Evolutionary conservation across 306 rosid genomes (phyloP).

Genomic region (Lotus japonicus): DNA sequence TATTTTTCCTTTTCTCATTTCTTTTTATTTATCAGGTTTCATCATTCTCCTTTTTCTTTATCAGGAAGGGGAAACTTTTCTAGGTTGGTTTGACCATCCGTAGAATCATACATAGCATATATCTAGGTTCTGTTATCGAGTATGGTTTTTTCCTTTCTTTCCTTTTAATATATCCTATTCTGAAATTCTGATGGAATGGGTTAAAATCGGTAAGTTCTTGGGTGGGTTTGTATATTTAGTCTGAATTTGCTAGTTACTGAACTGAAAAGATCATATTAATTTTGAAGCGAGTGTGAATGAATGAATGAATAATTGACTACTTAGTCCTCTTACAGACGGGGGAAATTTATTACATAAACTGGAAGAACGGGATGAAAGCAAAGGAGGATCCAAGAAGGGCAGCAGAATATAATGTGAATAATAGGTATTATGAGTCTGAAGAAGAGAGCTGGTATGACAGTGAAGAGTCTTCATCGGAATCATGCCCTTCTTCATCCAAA

Average conservation of each 20-base stretch:
- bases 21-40: too few relatives aligned
- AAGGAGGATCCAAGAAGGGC: slow-evolving; percentile 75
- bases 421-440: slow-evolving; percentile 46
- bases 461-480: slow-evolving; percentile 75
- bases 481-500: slow-evolving; percentile 33
- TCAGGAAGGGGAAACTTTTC: neutral
- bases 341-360: slow-evolving; percentile 89
- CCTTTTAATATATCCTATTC: too few relatives aligned
- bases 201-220: too few relatives aligned
- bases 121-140: too few relatives aligned
- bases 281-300: neutral
- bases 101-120: too few relatives aligned
- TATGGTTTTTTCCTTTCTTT: too few relatives aligned
- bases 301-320: neutral
- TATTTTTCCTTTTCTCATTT: too few relatives aligned
- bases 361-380: slow-evolving; percentile 93
- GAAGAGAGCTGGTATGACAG: slow-evolving; percentile 70
- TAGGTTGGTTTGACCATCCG: neutral
- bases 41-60: neutral
- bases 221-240: neutral
- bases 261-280: too few relatives aligned
- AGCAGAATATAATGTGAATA: slow-evolving; percentile 28
- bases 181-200: too few relatives aligned
- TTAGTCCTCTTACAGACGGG: slow-evolving; percentile 55
- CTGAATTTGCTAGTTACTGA: neutral